Evolutionary conservation across 768 basidiomycete species (phyloP), one percentile per base, ranked within the genome.

Genomic region (Macrolepiota dolichaula): DNA sequence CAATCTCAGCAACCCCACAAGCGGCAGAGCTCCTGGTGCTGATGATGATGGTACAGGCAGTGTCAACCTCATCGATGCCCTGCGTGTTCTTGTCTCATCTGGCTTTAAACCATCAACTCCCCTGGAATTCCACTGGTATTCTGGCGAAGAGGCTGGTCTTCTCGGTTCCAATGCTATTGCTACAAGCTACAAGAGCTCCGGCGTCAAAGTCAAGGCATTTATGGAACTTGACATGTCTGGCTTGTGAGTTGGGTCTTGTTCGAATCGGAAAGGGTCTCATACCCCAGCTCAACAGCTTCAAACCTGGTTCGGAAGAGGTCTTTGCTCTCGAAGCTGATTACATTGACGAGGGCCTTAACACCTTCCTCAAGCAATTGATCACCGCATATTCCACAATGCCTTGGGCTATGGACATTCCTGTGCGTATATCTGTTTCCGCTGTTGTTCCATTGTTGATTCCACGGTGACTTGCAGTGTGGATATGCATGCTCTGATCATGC

Each of bases 161-260:
- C 69, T 80, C 7, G 84, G 84, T 22, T 80, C 80, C 38, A 82
- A 83, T 62, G 85, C 82, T 6, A 75, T 87, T 59, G 84, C 81
- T 3, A 76, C 76, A 32, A 71, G 69, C 27, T 85, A 85, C 71
- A 79, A 80, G 66, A 75, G 70, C 51, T 65, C 73, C 17, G 79
- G 77, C 3, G 72, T 73, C 49, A 70, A 75, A 24, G 78, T 85
- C 25, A 77, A 77, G 32, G 85, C 79, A 0, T 84, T 84, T 76
- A 75, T 79, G 67, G 70, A 82, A 59, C 66, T 81, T 19, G 80
- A 79, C 49, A 77, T 76, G 71, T 71, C 73, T 42, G 73, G 70
- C 51, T 76, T 74, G 74, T 76, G 57, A 64, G 73, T 67, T 27
- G 15, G 40, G 55, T 27, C 25, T 47, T 36, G 35, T 6, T 27